Conservation (phyloP, 176 grass and related monocot genomes). For the Calamus simplicifolius region DNA sequence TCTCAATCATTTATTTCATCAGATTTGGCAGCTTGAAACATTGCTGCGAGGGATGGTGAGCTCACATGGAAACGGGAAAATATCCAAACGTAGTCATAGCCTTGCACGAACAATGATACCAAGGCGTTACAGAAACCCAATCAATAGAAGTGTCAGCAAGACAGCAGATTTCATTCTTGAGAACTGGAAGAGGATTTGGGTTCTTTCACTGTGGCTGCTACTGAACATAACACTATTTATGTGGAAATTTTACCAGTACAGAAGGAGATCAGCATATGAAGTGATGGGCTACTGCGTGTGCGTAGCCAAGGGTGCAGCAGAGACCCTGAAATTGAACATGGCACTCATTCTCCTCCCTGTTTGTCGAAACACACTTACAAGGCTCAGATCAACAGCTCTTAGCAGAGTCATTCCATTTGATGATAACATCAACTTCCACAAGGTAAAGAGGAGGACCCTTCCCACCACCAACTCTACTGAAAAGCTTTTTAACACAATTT, state of each 20-base stretch:
- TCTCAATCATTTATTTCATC: neutral
- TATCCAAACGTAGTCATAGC: slow-evolving; percentile 50
- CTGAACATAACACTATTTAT: slow-evolving; percentile 49
- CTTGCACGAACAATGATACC: slow-evolving; percentile 90
- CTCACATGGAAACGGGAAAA: slow-evolving; percentile 58
- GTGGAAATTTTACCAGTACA: slow-evolving; percentile 93
- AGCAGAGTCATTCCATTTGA: slow-evolving; percentile 72
- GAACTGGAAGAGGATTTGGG: slow-evolving; percentile 95
- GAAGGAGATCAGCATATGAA: slow-evolving; percentile 51
- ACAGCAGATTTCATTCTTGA: slow-evolving; percentile 73
- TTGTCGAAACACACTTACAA: slow-evolving; percentile 88
- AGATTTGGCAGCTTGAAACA: slow-evolving; percentile 95
- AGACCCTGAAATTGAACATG: slow-evolving; percentile 94
- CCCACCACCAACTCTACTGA: neutral
- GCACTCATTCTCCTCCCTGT: slow-evolving; percentile 92
- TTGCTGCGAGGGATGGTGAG: slow-evolving; percentile 79
- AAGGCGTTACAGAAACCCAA: slow-evolving; percentile 49
- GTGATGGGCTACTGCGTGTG: slow-evolving; percentile 97
- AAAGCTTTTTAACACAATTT: too few species aligned
- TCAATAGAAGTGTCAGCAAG: slow-evolving; percentile 44
- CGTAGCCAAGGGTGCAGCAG: slow-evolving; percentile 86
- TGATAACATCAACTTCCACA: slow-evolving; percentile 99
- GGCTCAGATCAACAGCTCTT: slow-evolving; percentile 59
- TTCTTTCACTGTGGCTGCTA: slow-evolving; percentile 58
- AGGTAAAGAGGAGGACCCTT: slow-evolving; percentile 28